phyloP scores from a whole-genome alignment of 2,329 filamentous ascomycete genomes.

The Calonectria henricotiae region DNA sequence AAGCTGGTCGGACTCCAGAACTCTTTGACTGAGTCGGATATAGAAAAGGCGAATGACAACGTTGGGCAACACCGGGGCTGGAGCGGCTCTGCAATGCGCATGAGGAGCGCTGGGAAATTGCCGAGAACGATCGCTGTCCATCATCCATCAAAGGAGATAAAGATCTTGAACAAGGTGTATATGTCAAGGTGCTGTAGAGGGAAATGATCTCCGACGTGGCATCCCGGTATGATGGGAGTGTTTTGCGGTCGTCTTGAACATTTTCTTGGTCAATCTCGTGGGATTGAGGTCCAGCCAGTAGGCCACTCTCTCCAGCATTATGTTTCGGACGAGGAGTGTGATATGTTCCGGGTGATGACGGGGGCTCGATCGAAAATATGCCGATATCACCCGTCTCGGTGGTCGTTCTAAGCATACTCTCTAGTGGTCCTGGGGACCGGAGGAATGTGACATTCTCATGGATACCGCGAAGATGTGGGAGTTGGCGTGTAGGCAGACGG shows the following conservation, averaged over 20 bases:
- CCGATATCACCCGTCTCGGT: constrained; percentile 79
- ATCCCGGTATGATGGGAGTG: constrained; percentile 68
- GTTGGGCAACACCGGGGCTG: constrained; percentile 63
- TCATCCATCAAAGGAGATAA: constrained; percentile 64
- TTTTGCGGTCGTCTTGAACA: constrained; percentile 62
- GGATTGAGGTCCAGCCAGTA: constrained; percentile 52
- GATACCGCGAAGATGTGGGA: constrained; percentile 63
- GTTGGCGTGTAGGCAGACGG: constrained; percentile 51
- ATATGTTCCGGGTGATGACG: constrained; percentile 54
- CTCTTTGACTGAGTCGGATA: constrained; percentile 73
- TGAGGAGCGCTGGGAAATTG: constrained; percentile 68
- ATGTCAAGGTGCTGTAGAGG: constrained; percentile 69
- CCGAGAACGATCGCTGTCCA: constrained; percentile 69
- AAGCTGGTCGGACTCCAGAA: constrained; percentile 67
- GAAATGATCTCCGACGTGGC: constrained; percentile 71
- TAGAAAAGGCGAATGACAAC: constrained; percentile 73
- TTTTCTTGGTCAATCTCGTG: constrained; percentile 55
- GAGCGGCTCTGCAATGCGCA: constrained; percentile 66
- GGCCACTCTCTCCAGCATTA: constrained; percentile 53
- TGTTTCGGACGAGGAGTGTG: constrained; percentile 53
- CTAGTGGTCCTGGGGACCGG: constrained; percentile 69
- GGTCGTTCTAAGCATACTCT: constrained; percentile 77
- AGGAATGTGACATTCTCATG: constrained; percentile 63
- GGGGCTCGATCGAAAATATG: constrained; percentile 69
- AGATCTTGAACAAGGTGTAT: constrained; percentile 63